phyloP scores from a whole-genome alignment of 106 monocot genomes.

The Dioscorea dumetorum region DNA sequence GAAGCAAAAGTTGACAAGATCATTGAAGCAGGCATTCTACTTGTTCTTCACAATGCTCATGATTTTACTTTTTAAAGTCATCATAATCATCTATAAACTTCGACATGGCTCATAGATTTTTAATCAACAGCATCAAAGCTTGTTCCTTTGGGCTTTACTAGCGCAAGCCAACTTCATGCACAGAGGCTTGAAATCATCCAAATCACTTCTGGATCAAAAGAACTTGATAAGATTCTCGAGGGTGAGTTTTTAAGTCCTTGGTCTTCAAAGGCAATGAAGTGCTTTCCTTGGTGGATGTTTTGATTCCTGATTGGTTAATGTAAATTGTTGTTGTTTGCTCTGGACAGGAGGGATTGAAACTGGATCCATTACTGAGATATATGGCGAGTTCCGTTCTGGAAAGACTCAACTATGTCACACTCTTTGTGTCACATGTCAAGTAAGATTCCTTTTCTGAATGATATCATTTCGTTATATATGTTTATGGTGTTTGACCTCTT shows the following conservation, averaged over 20 bases:
- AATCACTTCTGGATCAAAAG: conserved; percentile 90
- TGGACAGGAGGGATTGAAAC: conserved; percentile 89
- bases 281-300: too few species aligned
- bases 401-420: conserved; percentile 96
- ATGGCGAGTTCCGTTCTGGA: conserved; percentile 94
- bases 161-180: conserved; percentile 97
- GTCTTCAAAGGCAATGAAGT: not conserved
- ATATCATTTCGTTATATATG: too few species aligned
- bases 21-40: conserved; percentile 85
- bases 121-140: conserved; percentile 79
- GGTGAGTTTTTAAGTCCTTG: conserved; percentile 30
- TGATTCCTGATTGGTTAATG: too few species aligned
- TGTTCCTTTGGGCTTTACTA: conserved; percentile 92
- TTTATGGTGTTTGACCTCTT: not conserved
- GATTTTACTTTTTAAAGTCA: not conserved
- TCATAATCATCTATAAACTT: not conserved
- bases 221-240: conserved; percentile 95
- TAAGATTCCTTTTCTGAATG: conserved; percentile 15
- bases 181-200: conserved; percentile 96
- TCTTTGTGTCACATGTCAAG: conserved; percentile 96
- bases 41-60: not conserved
- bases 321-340: not conserved
- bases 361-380: conserved; percentile 96
- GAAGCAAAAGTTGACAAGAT: conserved; percentile 99
- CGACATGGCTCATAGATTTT: not conserved